These are phyloP conservation scores for Coffea eugenioides DNA, from an alignment of 257 asterid species.

Conservation along the genomic window DNA sequence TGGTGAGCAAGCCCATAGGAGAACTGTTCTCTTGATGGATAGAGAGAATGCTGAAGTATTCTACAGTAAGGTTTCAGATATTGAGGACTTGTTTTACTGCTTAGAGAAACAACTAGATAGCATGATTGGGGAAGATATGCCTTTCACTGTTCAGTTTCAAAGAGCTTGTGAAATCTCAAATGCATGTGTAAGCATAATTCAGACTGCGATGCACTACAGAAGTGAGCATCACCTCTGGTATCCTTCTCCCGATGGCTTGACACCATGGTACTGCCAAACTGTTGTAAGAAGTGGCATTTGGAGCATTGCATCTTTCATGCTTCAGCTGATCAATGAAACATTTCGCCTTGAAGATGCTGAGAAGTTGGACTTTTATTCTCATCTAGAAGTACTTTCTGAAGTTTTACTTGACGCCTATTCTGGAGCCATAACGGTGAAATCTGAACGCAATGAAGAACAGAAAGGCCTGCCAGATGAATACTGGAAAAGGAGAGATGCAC, in stretches of 20 bases:
- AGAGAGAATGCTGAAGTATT: constrained; percentile 97
- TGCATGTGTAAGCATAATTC: constrained; percentile 70
- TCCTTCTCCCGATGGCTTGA: constrained; percentile 80
- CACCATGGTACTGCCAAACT: constrained; percentile 82
- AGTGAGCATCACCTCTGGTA: constrained; percentile 82
- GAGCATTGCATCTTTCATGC: constrained; percentile 76
- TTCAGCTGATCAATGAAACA: constrained; percentile 60
- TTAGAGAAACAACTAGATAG: constrained; percentile 68
- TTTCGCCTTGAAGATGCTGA: constrained; percentile 52
- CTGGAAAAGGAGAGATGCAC: constrained; percentile 71
- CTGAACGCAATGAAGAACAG: constrained; percentile 79
- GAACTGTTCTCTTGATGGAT: constrained; percentile 93
- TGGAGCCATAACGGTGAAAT: constrained; percentile 72
- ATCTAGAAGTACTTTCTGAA: constrained; percentile 68
- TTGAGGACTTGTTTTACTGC: constrained; percentile 80
- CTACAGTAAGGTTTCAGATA: constrained; percentile 87
- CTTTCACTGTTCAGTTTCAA: constrained; percentile 51
- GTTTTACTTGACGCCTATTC: constrained; percentile 80
- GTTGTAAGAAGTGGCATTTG: constrained; percentile 73
- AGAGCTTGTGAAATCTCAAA: constrained; percentile 84
- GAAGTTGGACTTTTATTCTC: constrained; percentile 53
- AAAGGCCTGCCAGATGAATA: constrained; percentile 63
- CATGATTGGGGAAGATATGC: constrained; percentile 57
- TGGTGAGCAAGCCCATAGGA: constrained; percentile 86
- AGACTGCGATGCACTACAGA: constrained; percentile 62